Percentiles rank a stretch among this genome's conserved stretches.
Evolutionary conservation across 2,329 filamentous ascomycete genomes (phyloP).

Genomic region (Colletotrichum plurivorum): DNA sequence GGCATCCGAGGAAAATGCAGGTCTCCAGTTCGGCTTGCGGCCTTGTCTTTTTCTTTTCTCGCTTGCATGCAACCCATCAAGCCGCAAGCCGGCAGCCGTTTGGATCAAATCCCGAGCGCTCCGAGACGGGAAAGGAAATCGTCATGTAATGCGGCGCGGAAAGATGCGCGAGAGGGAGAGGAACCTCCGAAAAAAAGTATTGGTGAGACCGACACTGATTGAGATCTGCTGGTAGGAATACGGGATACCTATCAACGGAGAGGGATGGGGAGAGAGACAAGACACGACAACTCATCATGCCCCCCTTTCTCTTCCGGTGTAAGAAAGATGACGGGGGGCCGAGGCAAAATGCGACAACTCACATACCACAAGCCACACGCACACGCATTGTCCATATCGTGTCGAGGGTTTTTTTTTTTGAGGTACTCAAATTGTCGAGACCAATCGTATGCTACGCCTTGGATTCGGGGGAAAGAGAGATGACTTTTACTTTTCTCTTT

Average conservation of each 20-base stretch:
- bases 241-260: background rate
- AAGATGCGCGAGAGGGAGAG: background rate
- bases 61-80: no score
- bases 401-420: no score
- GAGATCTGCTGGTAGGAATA: background rate
- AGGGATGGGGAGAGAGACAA: background rate
- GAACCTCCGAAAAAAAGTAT: background rate
- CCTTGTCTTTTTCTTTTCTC: no score
- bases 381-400: background rate
- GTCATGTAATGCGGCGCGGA: background rate
- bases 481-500: background rate
- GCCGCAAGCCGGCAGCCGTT: no score
- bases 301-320: background rate
- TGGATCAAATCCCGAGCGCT: no score
- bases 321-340: background rate
- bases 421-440: no score
- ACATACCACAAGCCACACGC: constrained; percentile 18
- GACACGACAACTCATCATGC: constrained; percentile 1
- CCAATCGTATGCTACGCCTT: no score
- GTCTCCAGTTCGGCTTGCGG: no score
- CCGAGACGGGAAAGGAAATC: constrained; percentile 11
- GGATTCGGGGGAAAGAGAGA: no score
- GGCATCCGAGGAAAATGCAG: no score
- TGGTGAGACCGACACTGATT: background rate
- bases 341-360: constrained; percentile 29